Evolutionary conservation across 768 basidiomycete species (phyloP).

Genomic region (Megacollybia marginata): DNA sequence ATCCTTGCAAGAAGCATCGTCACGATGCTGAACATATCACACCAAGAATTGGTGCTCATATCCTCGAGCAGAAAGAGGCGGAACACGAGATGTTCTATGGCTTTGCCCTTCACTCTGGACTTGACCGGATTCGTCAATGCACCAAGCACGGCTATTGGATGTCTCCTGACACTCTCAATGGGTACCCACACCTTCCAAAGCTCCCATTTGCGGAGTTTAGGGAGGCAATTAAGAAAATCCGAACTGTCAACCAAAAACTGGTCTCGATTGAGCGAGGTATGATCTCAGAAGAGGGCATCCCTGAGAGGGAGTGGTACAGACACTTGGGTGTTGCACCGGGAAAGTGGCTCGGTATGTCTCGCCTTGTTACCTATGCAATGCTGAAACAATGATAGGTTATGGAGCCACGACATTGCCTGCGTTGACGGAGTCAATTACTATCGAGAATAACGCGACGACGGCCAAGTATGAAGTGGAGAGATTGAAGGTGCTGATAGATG

Average conservation of each 20-base stretch:
- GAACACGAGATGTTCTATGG: too few species aligned
- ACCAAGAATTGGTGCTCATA: too few species aligned
- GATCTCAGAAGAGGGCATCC: constrained; percentile 69
- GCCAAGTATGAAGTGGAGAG: constrained; percentile 55
- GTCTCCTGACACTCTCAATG: too few species aligned
- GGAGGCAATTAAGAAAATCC: constrained; percentile 51
- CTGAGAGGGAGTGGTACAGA: constrained; percentile 79
- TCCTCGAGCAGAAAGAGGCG: too few species aligned
- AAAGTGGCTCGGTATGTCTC: constrained; percentile 62
- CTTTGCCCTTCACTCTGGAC: too few species aligned
- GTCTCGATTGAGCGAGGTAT: constrained; percentile 72
- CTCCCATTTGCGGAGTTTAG: constrained; percentile 22
- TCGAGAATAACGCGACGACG: constrained; percentile 56
- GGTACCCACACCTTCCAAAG: background rate
- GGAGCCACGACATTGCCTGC: constrained; percentile 83
- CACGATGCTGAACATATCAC: background rate
- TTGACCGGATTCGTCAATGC: too few species aligned
- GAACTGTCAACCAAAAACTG: constrained; percentile 56
- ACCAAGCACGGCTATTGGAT: too few species aligned
- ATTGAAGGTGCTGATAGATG: constrained; percentile 43
- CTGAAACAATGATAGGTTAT: constrained; percentile 43
- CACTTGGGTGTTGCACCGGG: constrained; percentile 85
- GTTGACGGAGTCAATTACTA: constrained; percentile 68
- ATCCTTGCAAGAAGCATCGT: constrained; percentile 16
- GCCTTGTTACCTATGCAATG: background rate